Percentiles rank a stretch among this genome's conserved stretches.
Conservation (phyloP, 345 rosid genomes). For the Excoecaria cochinchinensis region DNA sequence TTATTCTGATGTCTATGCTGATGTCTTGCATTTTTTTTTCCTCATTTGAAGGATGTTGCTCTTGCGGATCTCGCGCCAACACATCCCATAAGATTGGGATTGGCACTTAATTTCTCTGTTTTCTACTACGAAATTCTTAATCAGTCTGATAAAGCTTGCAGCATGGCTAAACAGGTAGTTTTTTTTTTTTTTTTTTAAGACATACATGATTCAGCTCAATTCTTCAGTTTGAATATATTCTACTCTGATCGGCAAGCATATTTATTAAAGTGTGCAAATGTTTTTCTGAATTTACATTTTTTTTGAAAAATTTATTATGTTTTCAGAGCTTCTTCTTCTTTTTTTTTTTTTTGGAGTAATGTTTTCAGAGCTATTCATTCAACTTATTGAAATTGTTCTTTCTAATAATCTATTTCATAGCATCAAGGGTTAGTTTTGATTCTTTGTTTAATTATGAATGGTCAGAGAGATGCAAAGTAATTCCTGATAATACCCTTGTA, state of each 20-base stretch:
- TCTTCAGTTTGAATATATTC: neutral
- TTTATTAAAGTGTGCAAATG: neutral
- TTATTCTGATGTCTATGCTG: neutral
- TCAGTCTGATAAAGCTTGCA: conserved; percentile 87
- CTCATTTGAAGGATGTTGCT: conserved; percentile 55
- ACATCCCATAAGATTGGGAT: conserved; percentile 84
- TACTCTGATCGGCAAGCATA: neutral
- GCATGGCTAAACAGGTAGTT: conserved; percentile 85
- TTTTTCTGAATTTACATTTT: neutral
- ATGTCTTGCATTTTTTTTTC: neutral
- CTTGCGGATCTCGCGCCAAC: conserved; percentile 81
- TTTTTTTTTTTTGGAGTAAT: too few relatives aligned
- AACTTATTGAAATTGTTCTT: neutral
- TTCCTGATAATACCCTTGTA: neutral
- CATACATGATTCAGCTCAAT: neutral
- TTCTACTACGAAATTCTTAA: conserved; percentile 91
- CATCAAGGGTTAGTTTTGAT: neutral
- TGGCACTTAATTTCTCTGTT: conserved; percentile 84
- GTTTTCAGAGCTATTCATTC: neutral
- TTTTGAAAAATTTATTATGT: neutral
- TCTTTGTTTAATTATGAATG: too few relatives aligned
- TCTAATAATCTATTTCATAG: neutral
- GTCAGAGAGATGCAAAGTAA: neutral
- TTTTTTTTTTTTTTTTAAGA: too few relatives aligned
- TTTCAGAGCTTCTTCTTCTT: too few relatives aligned